A percentile compares a stretch with the other conserved stretches of the same genome.
phyloP scores from a whole-genome alignment of 495 filamentous ascomycete genomes.

The Immersiella caudata region DNA sequence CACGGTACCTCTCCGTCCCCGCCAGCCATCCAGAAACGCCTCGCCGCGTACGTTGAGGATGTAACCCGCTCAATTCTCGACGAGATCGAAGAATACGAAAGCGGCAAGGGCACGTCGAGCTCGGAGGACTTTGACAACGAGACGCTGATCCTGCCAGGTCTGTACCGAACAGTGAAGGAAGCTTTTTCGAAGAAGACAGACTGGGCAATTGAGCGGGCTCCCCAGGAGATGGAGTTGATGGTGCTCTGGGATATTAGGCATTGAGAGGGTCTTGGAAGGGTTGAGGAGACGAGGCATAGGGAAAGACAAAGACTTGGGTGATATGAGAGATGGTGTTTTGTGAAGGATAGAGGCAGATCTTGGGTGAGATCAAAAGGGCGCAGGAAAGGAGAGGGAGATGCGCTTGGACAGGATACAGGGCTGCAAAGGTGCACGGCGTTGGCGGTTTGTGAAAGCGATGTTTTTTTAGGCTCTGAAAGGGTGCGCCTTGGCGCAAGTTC shows the following conservation, averaged over 20 bases:
- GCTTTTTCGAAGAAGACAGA: not conserved
- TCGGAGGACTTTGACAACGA: not conserved
- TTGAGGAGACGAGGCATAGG: not conserved
- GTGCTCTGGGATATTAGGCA: not conserved
- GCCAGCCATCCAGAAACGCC: not conserved
- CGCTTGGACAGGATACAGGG: no score
- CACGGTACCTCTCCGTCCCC: not conserved
- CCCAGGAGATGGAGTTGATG: constrained; percentile 8
- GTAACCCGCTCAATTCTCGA: not conserved
- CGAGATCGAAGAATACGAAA: constrained; percentile 1
- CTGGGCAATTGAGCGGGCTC: not conserved
- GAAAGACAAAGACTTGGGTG: no score
- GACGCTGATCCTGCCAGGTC: not conserved
- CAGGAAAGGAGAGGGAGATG: no score
- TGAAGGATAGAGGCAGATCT: no score
- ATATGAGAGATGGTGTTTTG: no score
- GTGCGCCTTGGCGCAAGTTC: no score
- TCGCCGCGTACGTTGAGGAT: not conserved
- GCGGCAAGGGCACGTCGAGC: not conserved
- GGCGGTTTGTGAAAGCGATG: no score
- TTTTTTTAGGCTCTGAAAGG: no score
- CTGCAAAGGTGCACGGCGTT: no score
- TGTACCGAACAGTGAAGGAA: constrained; percentile 8
- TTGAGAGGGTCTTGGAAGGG: not conserved
- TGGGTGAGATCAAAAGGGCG: no score